These are phyloP conservation scores for Chaetoscypha palmicola DNA, from an alignment of 2,329 filamentous ascomycete species.

Conservation along the genomic window DNA sequence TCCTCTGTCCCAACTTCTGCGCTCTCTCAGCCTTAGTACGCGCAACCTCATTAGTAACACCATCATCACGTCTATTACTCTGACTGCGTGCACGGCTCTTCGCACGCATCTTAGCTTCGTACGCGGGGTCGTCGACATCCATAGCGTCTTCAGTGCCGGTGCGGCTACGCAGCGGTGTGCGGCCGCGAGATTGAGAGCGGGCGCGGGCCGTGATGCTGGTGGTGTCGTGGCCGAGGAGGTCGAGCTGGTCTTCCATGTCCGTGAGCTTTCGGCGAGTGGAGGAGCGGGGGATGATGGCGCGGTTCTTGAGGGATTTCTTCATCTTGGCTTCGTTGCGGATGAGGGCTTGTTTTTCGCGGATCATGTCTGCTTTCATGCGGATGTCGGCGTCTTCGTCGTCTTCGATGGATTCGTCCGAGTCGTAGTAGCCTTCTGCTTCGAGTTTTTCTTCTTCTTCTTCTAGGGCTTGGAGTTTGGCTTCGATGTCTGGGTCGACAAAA, in stretches of 20 bases:
- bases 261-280: conserved; percentile 74
- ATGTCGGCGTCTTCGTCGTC: conserved; percentile 85
- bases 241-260: conserved; percentile 79
- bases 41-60: conserved; percentile 60
- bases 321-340: conserved; percentile 93
- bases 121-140: conserved; percentile 58
- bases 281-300: conserved; percentile 82
- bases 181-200: conserved; percentile 63
- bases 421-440: conserved; percentile 88
- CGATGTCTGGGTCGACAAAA: conserved; percentile 95
- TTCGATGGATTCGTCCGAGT: conserved; percentile 72
- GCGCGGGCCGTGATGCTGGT: conserved; percentile 67
- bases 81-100: conserved; percentile 64
- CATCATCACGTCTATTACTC: conserved; percentile 68
- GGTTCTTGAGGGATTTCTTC: conserved; percentile 96
- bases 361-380: conserved; percentile 85
- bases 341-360: conserved; percentile 86
- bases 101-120: conserved; percentile 56
- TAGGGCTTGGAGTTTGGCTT: conserved; percentile 80
- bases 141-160: conserved; percentile 63
- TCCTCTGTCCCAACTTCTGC: conserved; percentile 87
- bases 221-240: conserved; percentile 79
- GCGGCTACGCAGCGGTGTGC: conserved; percentile 58
- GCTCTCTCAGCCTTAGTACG: conserved; percentile 78
- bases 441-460: conserved; percentile 95